Evolutionary conservation across 495 filamentous ascomycete genomes (phyloP), one percentile per base, ranked within the genome.

Genomic region (Lindgomyces ingoldianus): DNA sequence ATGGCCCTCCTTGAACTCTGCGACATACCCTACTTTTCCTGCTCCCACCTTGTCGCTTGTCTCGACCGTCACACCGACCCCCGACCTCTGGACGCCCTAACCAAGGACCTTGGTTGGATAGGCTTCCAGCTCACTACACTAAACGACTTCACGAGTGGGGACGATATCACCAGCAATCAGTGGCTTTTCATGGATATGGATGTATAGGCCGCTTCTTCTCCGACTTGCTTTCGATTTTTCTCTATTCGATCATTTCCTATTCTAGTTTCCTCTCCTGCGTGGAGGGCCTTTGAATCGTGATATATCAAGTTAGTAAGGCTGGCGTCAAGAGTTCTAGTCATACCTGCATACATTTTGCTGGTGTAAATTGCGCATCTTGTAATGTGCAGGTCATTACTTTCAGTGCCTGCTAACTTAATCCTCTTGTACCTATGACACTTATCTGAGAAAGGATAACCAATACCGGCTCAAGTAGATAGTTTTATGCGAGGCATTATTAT

Each of bases 111-210:
- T 36, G 89, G 92, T 68, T 97, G 93, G 93, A 92, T 93, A 67
- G 92, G 92, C 29, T 97, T 96, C 69, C 88, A 87, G 70, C 80
- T 91, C 53, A 86, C 86, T 51, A 92, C 90, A 16, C 78, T 97
- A 12, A 84, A 89, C 58, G 80, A 83, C 47, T 96, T 91, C 89
- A 81, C 83, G 65, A 78, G 48, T 65, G 71, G 60, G 75, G 59
- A 77, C 57, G 80, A 87, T 70, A 73, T 83, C 62, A 77, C 83
- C 14, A 95, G 91, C 75, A 75, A 85, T 25, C 79, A 81, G 65
- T 97, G 93, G 93, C 66, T 97, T 10, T 91, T 93, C 74, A 80
- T 96, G 76, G 85, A 86, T 11, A 93, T 93, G 82, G 91, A 96
- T 70, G 74, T 91, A 50, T 95, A 82, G 72, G 39, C 14, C 4